Conservation (phyloP, 176 grass and related monocot species). For the Oryza brachyantha region DNA sequence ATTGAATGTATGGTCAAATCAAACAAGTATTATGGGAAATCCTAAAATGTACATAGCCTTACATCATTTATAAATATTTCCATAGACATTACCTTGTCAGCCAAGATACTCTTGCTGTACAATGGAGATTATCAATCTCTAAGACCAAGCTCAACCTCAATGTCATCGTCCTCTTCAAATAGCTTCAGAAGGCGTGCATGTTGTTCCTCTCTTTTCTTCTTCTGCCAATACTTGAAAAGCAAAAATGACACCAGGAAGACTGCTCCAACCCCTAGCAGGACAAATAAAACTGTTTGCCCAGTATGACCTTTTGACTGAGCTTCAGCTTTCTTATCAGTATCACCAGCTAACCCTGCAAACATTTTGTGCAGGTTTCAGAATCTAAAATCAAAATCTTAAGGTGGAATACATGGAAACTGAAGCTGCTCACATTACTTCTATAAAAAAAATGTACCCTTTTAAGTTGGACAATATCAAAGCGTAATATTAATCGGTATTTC, state of each 20-base stretch:
- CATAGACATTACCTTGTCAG: conserved; percentile 45
- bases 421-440: not conserved
- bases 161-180: conserved; percentile 86
- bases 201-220: conserved; percentile 93
- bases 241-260: conserved; percentile 52
- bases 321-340: conserved; percentile 52
- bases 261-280: conserved; percentile 55
- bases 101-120: conserved; percentile 56
- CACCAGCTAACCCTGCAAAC: conserved; percentile 64
- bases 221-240: conserved; percentile 94
- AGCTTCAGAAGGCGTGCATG: conserved; percentile 83
- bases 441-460: not conserved
- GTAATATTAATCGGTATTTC: not conserved
- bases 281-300: conserved; percentile 59
- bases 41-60: not conserved
- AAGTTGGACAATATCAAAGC: not conserved
- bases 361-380: conserved; percentile 18
- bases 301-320: conserved; percentile 51
- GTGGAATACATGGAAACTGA: not conserved
- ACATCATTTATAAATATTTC: not conserved
- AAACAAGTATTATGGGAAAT: not conserved
- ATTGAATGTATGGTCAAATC: not conserved
- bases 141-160: conserved; percentile 79
- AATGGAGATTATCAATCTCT: conserved; percentile 53
- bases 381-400: not conserved